Percentiles rank a stretch among this genome's conserved stretches.
phyloP scores from a whole-genome alignment of 164 flowering plant species.

The Platanus orientalis region DNA sequence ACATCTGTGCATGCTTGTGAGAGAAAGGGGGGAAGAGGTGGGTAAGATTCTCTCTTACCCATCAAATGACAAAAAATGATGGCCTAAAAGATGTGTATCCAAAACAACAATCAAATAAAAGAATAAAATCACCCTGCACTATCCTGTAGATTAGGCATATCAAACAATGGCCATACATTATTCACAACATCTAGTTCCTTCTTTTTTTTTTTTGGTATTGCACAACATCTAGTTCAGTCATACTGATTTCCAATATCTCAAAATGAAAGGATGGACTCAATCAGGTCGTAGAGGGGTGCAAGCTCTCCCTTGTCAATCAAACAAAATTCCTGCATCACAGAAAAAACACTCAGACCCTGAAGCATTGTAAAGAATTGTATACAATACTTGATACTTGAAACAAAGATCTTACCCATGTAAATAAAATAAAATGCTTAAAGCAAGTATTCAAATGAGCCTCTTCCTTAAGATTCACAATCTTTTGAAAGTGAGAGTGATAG shows the following conservation, averaged over 20 bases:
- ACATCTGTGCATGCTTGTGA: no score
- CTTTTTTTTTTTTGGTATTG: no score
- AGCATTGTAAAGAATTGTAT: neutral
- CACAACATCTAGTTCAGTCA: conserved; percentile 6
- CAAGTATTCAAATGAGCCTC: conserved; percentile 91
- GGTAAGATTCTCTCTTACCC: no score
- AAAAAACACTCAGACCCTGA: no score
- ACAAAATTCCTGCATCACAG: conserved; percentile 56
- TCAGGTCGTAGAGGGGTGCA: conserved; percentile 60
- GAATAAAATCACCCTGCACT: neutral
- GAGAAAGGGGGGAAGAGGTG: no score
- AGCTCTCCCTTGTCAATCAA: conserved; percentile 69
- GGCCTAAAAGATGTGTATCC: neutral
- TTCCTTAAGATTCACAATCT: conserved; percentile 52
- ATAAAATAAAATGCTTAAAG: conserved; percentile 67
- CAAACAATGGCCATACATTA: neutral
- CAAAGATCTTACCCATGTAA: conserved; percentile 39
- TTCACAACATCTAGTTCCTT: conserved; percentile 8
- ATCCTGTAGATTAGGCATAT: neutral
- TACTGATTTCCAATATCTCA: conserved; percentile 2
- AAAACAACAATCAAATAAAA: conserved; percentile 4
- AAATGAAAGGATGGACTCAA: conserved; percentile 48
- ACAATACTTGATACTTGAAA: neutral
- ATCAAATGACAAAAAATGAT: neutral
- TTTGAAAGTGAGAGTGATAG: conserved; percentile 89